Evolutionary conservation across 768 basidiomycete genomes (phyloP).

Genomic region (Amanita rubescens): DNA sequence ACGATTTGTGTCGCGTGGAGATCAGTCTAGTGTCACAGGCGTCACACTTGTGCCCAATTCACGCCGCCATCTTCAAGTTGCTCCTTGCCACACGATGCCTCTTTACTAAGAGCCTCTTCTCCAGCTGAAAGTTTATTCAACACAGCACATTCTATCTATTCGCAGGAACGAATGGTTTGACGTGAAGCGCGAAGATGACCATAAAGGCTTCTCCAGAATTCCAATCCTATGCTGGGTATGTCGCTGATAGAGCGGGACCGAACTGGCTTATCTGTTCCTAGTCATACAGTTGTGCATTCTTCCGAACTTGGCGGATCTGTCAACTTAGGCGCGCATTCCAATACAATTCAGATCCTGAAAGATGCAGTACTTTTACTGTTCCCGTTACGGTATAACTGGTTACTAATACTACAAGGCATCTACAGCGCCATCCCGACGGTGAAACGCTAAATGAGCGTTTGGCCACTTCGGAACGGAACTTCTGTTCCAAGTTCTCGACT

Average conservation of each 20-base stretch:
- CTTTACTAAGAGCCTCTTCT: too few species aligned
- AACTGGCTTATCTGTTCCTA: background rate
- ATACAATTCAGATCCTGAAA: conserved; percentile 40
- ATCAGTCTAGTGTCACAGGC: too few species aligned
- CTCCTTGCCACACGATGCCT: too few species aligned
- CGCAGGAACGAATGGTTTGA: too few species aligned
- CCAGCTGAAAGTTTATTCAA: too few species aligned
- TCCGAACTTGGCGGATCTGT: conserved; percentile 66
- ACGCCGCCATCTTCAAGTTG: too few species aligned
- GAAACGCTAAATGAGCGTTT: conserved; percentile 41
- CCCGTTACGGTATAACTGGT: too few species aligned
- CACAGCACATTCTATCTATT: too few species aligned
- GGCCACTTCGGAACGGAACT: conserved; percentile 51
- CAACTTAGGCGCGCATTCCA: conserved; percentile 51
- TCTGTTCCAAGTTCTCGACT: conserved; percentile 58
- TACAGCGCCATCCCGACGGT: conserved; percentile 53
- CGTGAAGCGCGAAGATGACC: too few species aligned
- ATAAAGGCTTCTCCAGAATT: too few species aligned
- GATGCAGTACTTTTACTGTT: conserved; percentile 52
- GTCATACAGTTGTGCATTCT: conserved; percentile 46
- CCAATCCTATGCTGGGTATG: conserved; percentile 56
- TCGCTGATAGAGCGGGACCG: background rate
- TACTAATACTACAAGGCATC: conserved; percentile 14
- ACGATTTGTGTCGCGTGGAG: too few species aligned
- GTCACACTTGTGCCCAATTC: too few species aligned